A percentile compares a stretch with the other conserved stretches of the same genome.
phyloP scores from a whole-genome alignment of 345 rosid species.

The Lagerstroemia speciosa region DNA sequence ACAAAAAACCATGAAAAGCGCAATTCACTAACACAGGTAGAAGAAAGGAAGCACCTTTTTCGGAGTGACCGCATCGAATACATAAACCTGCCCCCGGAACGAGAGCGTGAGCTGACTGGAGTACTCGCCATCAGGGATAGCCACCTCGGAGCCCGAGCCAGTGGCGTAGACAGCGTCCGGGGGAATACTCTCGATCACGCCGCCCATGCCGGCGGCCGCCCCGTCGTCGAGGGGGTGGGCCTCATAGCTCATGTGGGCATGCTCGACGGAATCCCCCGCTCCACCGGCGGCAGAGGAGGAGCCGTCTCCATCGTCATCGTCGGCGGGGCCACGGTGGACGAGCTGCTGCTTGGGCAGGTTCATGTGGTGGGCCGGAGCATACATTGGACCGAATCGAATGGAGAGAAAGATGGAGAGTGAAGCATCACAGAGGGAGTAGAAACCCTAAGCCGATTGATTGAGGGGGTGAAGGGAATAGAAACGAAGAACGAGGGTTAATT shows the following conservation, averaged over 20 bases:
- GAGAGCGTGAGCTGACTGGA: constrained; percentile 16
- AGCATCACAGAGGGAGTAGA: constrained; percentile 2
- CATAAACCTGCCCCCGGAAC: constrained; percentile 14
- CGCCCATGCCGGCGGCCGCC: constrained; percentile 12
- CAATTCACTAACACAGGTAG: not conserved
- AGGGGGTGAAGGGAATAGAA: not conserved
- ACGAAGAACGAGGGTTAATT: too few species aligned
- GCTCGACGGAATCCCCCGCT: constrained; percentile 3
- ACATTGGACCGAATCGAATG: constrained; percentile 1
- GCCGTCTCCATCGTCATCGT: constrained; percentile 1
- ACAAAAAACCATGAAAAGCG: not conserved
- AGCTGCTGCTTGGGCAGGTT: constrained; percentile 12
- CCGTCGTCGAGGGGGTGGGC: constrained; percentile 4
- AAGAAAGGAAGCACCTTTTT: constrained; percentile 5
- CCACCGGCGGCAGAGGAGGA: not conserved
- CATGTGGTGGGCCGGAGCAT: constrained; percentile 7
- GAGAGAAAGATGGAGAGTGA: not conserved
- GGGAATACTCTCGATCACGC: constrained; percentile 6
- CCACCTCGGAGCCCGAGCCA: not conserved
- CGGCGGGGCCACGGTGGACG: constrained; percentile 6
- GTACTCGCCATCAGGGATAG: constrained; percentile 2
- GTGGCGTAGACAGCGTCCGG: constrained; percentile 9
- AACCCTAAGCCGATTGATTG: not conserved
- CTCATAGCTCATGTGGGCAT: constrained; percentile 9
- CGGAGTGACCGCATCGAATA: constrained; percentile 10